Conservation (phyloP, 805 yeast species). For the Yamadazyma philogaea region DNA sequence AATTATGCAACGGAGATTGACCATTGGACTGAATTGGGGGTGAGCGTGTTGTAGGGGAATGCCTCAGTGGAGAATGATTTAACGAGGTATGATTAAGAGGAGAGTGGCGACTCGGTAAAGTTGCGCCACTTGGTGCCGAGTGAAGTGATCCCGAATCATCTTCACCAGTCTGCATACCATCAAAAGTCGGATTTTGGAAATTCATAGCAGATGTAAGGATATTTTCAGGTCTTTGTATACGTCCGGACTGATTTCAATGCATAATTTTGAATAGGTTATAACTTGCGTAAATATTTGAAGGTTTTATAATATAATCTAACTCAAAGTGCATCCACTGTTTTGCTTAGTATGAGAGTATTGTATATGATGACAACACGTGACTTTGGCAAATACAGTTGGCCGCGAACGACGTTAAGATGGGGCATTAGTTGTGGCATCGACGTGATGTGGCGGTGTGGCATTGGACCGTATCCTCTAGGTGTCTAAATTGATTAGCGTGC, state of each 20-base stretch:
- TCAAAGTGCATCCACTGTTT: slow-evolving; percentile 3
- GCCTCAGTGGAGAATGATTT: not conserved
- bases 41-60: not conserved
- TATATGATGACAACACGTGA: slow-evolving; percentile 6
- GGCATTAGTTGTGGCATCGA: not conserved
- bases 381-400: slow-evolving; percentile 2
- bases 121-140: not conserved
- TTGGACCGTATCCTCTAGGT: too few species aligned
- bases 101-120: not conserved
- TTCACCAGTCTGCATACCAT: slow-evolving; percentile 1
- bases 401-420: not conserved
- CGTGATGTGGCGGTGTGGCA: slow-evolving; percentile 5
- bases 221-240: not conserved
- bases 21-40: not conserved
- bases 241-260: slow-evolving; percentile 3
- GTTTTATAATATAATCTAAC: slow-evolving; percentile 1
- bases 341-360: not conserved
- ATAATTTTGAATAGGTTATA: slow-evolving; percentile 1
- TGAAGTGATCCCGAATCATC: not conserved
- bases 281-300: not conserved
- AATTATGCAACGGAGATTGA: not conserved
- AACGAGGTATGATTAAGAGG: not conserved
- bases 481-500: too few species aligned
- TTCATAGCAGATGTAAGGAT: slow-evolving; percentile 1
- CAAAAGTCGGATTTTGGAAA: not conserved